A percentile compares a stretch with the other conserved stretches of the same genome.
These are phyloP conservation scores for Pleoardoris graminearum DNA, from an alignment of 2,329 filamentous ascomycete genomes.

Conservation along the genomic window DNA sequence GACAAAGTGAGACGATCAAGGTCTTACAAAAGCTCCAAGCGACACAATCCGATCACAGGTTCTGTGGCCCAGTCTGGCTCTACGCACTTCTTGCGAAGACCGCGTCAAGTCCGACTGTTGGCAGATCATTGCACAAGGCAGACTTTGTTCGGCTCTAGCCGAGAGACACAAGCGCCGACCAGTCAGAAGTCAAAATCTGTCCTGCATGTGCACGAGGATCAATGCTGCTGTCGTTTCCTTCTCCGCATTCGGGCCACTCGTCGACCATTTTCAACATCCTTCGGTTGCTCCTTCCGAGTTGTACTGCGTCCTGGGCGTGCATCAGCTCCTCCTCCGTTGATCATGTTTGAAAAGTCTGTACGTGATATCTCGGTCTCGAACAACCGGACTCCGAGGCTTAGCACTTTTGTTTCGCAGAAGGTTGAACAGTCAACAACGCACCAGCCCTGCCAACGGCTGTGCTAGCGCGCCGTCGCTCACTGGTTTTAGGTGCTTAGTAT, in stretches of 20 bases:
- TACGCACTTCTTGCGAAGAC: neutral
- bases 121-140: conserved; percentile 15
- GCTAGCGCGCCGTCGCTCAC: neutral
- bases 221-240: neutral
- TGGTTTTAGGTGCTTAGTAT: neutral
- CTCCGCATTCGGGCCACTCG: neutral
- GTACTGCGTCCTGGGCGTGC: neutral
- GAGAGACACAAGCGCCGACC: neutral
- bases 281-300: conserved; percentile 1
- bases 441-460: neutral
- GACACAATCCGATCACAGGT: no score
- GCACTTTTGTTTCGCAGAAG: neutral
- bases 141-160: conserved; percentile 7
- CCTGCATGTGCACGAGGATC: neutral
- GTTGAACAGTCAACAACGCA: neutral
- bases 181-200: conserved; percentile 5
- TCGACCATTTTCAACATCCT: neutral
- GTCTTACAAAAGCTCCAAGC: no score
- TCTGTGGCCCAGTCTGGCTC: no score
- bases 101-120: neutral
- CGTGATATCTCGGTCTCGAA: neutral
- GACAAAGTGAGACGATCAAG: neutral
- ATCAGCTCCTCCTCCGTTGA: neutral
- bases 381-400: conserved; percentile 12
- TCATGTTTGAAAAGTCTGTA: neutral